Conservation (phyloP, 2,329 filamentous ascomycete genomes). For the Apiospora kogelbergensis region DNA sequence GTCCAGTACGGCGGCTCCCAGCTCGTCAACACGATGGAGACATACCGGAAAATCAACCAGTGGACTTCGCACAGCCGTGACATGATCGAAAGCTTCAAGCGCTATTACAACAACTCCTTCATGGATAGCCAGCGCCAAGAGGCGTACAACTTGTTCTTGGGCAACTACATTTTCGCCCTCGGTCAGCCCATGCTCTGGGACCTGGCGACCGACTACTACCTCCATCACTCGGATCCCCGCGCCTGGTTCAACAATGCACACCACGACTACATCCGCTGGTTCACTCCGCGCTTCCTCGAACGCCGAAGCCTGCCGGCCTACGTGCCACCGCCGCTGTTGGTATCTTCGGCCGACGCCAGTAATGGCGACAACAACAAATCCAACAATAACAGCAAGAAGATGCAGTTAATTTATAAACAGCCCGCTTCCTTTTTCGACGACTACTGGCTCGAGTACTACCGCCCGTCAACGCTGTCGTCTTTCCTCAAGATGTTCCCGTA, state of each 20-base stretch:
- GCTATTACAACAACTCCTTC: constrained; percentile 99
- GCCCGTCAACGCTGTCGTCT: constrained; percentile 82
- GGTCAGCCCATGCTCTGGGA: constrained; percentile 98
- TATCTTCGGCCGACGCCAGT: neutral
- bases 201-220: constrained; percentile 89
- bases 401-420: constrained; percentile 38
- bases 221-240: constrained; percentile 85
- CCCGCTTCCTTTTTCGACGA: constrained; percentile 73
- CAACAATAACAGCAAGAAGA: neutral
- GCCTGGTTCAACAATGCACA: constrained; percentile 62
- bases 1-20: constrained; percentile 97
- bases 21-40: constrained; percentile 98
- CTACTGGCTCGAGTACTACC: constrained; percentile 97
- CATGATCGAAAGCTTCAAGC: constrained; percentile 99
- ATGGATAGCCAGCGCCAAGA: constrained; percentile 97
- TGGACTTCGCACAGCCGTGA: constrained; percentile 97
- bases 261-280: constrained; percentile 88
- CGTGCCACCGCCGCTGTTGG: constrained; percentile 24
- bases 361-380: neutral
- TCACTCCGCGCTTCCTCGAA: constrained; percentile 70
- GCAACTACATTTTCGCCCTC: constrained; percentile 87
- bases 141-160: constrained; percentile 95
- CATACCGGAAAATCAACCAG: constrained; percentile 97
- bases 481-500: constrained; percentile 91
- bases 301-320: constrained; percentile 57